Conservation (phyloP, 2,329 filamentous ascomycete genomes). For the Ophiocordyceps australis region DNA sequence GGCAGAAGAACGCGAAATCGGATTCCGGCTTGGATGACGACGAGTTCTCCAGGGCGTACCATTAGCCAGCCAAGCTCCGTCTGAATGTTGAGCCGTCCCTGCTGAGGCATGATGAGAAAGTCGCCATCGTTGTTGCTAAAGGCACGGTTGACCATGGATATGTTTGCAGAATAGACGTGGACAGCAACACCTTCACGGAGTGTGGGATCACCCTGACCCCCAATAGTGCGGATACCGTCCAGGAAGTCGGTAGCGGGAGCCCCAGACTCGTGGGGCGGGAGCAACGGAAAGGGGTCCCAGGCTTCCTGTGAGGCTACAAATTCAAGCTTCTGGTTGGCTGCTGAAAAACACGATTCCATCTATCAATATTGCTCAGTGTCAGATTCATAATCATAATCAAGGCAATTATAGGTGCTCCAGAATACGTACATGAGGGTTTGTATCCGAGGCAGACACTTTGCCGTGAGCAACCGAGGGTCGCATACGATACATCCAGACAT, state of each 20-base stretch:
- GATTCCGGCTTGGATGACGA: conserved; percentile 47
- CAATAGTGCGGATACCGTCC: conserved; percentile 24
- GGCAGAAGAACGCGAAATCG: conserved; percentile 16
- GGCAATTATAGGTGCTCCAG: too few relatives aligned
- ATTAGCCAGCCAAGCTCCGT: conserved; percentile 48
- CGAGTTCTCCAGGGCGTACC: conserved; percentile 50
- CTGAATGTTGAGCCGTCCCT: conserved; percentile 46
- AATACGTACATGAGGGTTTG: conserved; percentile 11
- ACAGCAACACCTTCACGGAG: conserved; percentile 26
- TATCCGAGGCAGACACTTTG: conserved; percentile 3
- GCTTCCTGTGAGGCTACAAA: conserved; percentile 24
- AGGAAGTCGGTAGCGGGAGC: conserved; percentile 19
- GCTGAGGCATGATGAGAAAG: conserved; percentile 45
- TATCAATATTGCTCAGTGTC: too few relatives aligned
- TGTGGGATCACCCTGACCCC: conserved; percentile 26
- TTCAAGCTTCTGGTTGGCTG: conserved; percentile 24
- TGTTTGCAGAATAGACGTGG: conserved; percentile 25
- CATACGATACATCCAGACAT: conserved; percentile 16
- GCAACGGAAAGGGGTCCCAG: conserved; percentile 24
- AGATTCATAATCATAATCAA: too few relatives aligned
- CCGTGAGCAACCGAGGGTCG: conserved; percentile 14
- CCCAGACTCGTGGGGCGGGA: conserved; percentile 1
- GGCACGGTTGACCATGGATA: conserved; percentile 22
- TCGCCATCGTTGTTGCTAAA: conserved; percentile 38
- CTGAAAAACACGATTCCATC: conserved; percentile 23